Percentiles rank a stretch among this genome's conserved stretches.
These are phyloP conservation scores for Thuja plicata DNA, from an alignment of 83 land plant species.

Conservation along the genomic window DNA sequence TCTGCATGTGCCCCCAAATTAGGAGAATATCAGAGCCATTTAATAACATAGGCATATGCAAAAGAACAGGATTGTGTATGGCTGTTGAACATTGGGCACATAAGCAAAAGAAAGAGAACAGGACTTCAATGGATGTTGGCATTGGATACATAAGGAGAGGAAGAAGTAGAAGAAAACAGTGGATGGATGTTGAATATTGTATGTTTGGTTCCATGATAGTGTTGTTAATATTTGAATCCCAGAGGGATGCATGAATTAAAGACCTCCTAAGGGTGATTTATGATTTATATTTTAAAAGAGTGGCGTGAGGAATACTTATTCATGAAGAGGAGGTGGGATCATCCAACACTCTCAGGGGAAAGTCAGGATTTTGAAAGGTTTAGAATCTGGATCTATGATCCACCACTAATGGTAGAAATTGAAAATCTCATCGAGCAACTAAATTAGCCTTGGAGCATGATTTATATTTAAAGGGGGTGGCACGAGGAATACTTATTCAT, in stretches of 20 bases:
- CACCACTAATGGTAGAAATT: background rate
- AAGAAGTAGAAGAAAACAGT: background rate
- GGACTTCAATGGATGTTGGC: too few relatives aligned
- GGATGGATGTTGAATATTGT: background rate
- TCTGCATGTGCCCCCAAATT: background rate
- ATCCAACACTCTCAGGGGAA: background rate
- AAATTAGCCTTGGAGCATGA: too few relatives aligned
- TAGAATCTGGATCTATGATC: background rate
- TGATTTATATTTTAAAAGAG: background rate
- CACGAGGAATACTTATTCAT: background rate
- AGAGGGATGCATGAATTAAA: background rate
- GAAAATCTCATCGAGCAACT: background rate
- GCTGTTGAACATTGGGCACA: background rate
- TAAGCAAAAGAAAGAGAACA: too few relatives aligned
- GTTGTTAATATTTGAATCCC: background rate
- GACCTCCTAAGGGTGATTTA: background rate
- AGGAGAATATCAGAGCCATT: background rate
- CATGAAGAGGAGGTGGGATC: background rate
- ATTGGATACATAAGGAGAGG: background rate
- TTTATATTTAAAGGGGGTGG: background rate
- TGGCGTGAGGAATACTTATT: background rate
- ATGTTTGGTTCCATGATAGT: background rate
- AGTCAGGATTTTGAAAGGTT: background rate
- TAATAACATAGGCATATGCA: background rate
- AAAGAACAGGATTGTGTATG: background rate